phyloP scores from a whole-genome alignment of 2,329 filamentous ascomycete species.

The Ophiostoma australiae region DNA sequence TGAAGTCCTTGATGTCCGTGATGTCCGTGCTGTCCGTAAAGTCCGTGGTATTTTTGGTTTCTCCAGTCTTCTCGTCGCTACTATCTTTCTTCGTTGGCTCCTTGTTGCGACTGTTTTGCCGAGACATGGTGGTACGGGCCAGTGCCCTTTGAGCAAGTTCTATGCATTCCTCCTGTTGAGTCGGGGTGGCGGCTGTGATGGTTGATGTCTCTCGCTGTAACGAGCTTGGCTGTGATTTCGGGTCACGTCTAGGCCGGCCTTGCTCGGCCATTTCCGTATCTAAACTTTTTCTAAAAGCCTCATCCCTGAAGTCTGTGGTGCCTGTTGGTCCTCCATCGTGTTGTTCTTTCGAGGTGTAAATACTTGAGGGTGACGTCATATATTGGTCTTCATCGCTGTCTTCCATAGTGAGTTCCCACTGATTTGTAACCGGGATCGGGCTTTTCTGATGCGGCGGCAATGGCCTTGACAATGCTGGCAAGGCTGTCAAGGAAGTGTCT shows the following conservation, averaged over 20 bases:
- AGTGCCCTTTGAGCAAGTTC: background rate
- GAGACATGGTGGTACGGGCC: background rate
- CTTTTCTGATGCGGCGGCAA: background rate
- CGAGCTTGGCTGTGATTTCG: background rate
- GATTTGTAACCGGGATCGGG: background rate
- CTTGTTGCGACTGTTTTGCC: background rate
- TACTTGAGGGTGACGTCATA: background rate
- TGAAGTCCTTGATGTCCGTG: background rate
- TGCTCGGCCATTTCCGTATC: background rate
- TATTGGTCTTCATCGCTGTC: constrained; percentile 10
- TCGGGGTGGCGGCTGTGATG: too few species aligned
- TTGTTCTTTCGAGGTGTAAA: background rate
- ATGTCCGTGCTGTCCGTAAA: too few species aligned
- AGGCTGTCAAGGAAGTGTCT: background rate
- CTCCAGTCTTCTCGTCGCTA: background rate
- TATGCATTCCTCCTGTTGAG: background rate
- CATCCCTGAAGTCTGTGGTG: background rate
- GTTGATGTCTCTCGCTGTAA: background rate
- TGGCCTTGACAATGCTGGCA: background rate
- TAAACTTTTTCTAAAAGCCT: background rate
- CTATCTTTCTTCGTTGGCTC: background rate
- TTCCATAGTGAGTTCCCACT: background rate
- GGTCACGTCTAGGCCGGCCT: background rate
- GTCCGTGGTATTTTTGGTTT: too few species aligned
- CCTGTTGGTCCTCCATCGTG: background rate